Evolutionary conservation across 108 stramenopile genomes (phyloP), one percentile per base, ranked within the genome.

Genomic region (Nannochloropsis oceanica): DNA sequence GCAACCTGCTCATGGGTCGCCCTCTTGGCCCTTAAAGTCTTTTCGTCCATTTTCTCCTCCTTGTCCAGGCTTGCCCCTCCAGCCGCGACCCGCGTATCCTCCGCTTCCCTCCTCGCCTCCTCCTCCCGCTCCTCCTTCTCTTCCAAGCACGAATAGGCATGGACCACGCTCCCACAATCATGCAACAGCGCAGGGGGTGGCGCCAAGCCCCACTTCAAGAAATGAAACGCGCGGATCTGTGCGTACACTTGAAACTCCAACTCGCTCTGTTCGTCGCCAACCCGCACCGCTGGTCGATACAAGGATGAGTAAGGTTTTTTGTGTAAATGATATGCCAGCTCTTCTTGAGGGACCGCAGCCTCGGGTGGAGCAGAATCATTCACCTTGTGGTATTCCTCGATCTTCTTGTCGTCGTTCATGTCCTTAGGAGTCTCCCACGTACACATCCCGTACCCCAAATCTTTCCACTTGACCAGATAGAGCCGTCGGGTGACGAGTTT

Each of bases 351-450:
- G 22, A 87, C n/a, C n/a, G 87, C 81, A n/a, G 87, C 81, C 80
- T 87, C 87, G 42, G 81, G 46, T n/a, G 87, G 87, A 14, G 87
- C 83, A 1, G 87, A 27, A n/a, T 84, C 87, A 27, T 84, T 84
- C 27, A 87, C 26, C 26, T 25, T 22, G 27, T 87, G 87, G 83
- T 84, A 87, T 8, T 84, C 59, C 43, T 43, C 89, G 82, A 91
- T 91, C 59, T 43, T 79, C 24, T 81, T 84, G 79, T 91, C 90
- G 46, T 91, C 89, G 84, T 86, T 89, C 82, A 97, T 92, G 87
- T 97, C 96, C 83, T 95, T 92, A 43, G 92, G 91, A 11, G 92
- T 95, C 87, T 99, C 99, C 97, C 97, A 98, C 24, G 97, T 97
- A 84, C 96, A 96, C 50, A 94, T 93, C 82, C 95, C 94, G 90